Evolutionary conservation across 1,139 yeast species (phyloP).

Genomic region (Arxiozyma bovina): DNA sequence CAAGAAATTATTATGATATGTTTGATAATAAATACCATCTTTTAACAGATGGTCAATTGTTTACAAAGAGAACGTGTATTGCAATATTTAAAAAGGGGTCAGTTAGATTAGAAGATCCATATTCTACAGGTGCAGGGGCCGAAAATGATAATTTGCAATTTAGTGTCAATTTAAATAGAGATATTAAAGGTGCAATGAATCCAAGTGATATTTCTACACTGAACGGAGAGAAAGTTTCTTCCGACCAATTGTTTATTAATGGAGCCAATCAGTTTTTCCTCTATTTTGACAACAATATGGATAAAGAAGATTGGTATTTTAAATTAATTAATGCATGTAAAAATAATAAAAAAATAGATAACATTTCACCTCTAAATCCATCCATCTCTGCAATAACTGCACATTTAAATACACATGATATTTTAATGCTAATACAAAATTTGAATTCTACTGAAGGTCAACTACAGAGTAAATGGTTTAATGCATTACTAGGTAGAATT

Average conservation of each 20-base stretch:
- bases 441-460: slow-evolving; percentile 78
- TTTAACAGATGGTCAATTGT: slow-evolving; percentile 63
- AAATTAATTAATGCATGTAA: slow-evolving; percentile 71
- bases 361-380: slow-evolving; percentile 34
- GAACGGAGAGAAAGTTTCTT: background rate
- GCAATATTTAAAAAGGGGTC: slow-evolving; percentile 47
- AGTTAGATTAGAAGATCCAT: slow-evolving; percentile 1
- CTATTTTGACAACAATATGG: slow-evolving; percentile 66
- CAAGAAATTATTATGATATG: slow-evolving; percentile 37
- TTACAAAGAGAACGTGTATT: slow-evolving; percentile 71
- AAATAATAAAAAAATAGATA: slow-evolving; percentile 2
- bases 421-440: slow-evolving; percentile 64
- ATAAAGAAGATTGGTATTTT: slow-evolving; percentile 91
- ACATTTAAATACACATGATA: slow-evolving; percentile 61
- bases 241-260: slow-evolving; percentile 5
- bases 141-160: background rate
- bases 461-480: slow-evolving; percentile 79
- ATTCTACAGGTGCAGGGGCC: background rate
- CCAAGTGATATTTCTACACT: background rate
- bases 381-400: slow-evolving; percentile 58
- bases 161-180: background rate
- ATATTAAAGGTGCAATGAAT: background rate
- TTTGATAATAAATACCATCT: slow-evolving; percentile 14
- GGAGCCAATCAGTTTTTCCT: slow-evolving; percentile 42
- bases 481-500: slow-evolving; percentile 74